A percentile compares a stretch with the other conserved stretches of the same genome.
phyloP scores from a whole-genome alignment of 2,329 filamentous ascomycete species.

The Elsinoe necatrix region DNA sequence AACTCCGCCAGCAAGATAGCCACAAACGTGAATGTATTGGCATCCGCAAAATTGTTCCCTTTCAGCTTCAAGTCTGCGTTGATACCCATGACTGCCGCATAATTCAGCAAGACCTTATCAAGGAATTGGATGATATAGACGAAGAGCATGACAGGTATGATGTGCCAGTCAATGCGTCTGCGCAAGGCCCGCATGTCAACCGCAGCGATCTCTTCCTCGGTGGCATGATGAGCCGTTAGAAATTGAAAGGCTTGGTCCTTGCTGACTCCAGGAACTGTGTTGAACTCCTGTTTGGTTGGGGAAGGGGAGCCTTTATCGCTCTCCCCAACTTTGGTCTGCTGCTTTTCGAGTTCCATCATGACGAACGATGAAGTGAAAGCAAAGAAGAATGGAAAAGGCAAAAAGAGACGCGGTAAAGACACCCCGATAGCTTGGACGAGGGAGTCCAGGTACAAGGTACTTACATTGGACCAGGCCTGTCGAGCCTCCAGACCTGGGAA shows the following conservation, averaged over 20 bases:
- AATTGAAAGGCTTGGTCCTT: conserved; percentile 2
- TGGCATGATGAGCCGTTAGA: conserved; percentile 1
- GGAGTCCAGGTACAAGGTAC: background rate
- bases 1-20: conserved; percentile 46
- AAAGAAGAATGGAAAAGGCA: background rate
- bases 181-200: conserved; percentile 37
- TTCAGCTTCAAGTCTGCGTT: conserved; percentile 44
- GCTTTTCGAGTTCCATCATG: background rate
- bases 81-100: conserved; percentile 59
- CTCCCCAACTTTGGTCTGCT: background rate
- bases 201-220: background rate
- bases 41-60: conserved; percentile 40
- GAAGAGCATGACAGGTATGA: conserved; percentile 52
- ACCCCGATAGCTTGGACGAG: background rate
- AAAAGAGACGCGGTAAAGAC: background rate
- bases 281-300: conserved; percentile 1
- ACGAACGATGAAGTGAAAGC: background rate
- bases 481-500: background rate
- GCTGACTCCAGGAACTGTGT: background rate
- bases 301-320: background rate
- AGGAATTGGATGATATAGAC: conserved; percentile 50
- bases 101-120: conserved; percentile 58
- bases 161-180: conserved; percentile 50
- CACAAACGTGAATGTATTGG: conserved; percentile 31
- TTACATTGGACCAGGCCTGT: no score